A percentile compares a stretch with the other conserved stretches of the same genome.
phyloP scores from a whole-genome alignment of 2,329 filamentous ascomycete genomes.

The Chalara sp. region DNA sequence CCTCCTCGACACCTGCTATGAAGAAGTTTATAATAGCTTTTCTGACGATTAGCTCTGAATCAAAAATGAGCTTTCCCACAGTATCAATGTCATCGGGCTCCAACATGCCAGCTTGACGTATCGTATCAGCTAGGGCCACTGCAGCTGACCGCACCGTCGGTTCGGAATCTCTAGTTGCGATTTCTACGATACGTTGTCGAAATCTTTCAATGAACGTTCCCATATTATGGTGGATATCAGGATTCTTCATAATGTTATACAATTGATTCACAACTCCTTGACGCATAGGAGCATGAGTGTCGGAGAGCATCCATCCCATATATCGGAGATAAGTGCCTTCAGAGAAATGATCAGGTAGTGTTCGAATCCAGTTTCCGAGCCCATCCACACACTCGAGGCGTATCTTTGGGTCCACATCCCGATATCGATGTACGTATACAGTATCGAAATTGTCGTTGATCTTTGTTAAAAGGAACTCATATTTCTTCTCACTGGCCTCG shows the following conservation, averaged over 20 bases:
- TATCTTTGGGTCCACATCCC: slow-evolving; percentile 86
- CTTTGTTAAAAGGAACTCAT: slow-evolving; percentile 57
- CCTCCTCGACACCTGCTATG: slow-evolving; percentile 75
- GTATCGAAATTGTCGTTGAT: slow-evolving; percentile 86
- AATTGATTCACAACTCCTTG: slow-evolving; percentile 85
- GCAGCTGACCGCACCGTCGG: slow-evolving; percentile 71
- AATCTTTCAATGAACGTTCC: slow-evolving; percentile 93
- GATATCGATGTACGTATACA: slow-evolving; percentile 91
- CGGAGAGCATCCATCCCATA: slow-evolving; percentile 90
- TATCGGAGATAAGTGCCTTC: slow-evolving; percentile 88
- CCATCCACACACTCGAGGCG: slow-evolving; percentile 82
- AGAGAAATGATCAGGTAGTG: slow-evolving; percentile 80
- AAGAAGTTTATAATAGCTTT: slow-evolving; percentile 91
- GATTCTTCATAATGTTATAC: slow-evolving; percentile 69
- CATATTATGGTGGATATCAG: slow-evolving; percentile 68
- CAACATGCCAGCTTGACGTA: slow-evolving; percentile 78
- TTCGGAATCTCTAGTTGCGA: slow-evolving; percentile 82
- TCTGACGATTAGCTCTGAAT: slow-evolving; percentile 75
- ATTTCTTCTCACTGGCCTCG: slow-evolving; percentile 31
- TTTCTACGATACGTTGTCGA: slow-evolving; percentile 79
- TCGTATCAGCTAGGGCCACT: slow-evolving; percentile 73
- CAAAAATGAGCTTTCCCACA: slow-evolving; percentile 82
- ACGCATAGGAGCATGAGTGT: slow-evolving; percentile 66
- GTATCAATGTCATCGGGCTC: slow-evolving; percentile 88
- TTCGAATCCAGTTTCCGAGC: slow-evolving; percentile 81